Evolutionary conservation across 805 yeast genomes (phyloP).

Genomic region (Spathaspora passalidarum): DNA sequence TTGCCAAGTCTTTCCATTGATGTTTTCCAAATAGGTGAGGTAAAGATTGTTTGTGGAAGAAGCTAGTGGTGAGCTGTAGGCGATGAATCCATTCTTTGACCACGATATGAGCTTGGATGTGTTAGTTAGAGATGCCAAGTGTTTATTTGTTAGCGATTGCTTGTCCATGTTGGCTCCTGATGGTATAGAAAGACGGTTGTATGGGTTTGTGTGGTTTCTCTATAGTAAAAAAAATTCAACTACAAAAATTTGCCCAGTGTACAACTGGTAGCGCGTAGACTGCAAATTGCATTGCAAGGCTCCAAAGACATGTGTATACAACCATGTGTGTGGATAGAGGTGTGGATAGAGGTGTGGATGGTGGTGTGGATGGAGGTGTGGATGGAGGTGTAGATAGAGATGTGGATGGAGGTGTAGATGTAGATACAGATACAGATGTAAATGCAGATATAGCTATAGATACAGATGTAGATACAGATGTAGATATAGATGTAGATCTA

Average conservation of each 20-base stretch:
- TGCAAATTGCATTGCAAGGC: no score
- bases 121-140: conserved; percentile 4
- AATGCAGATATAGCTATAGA: no score
- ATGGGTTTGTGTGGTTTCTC: background rate
- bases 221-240: background rate
- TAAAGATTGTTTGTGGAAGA: conserved; percentile 39
- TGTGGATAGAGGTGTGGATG: no score
- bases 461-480: no score
- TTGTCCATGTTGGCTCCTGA: background rate
- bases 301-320: no score
- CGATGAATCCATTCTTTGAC: conserved; percentile 84
- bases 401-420: background rate
- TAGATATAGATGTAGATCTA: no score
- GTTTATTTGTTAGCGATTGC: conserved; percentile 1
- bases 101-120: conserved; percentile 48
- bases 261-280: background rate
- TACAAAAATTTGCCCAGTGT: no score
- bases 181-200: background rate
- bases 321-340: no score
- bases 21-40: conserved; percentile 67
- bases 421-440: no score
- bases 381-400: no score
- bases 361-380: no score
- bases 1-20: conserved; percentile 78
- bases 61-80: conserved; percentile 47